Evolutionary conservation across 805 yeast species (phyloP), one percentile per base, ranked within the genome.

Genomic region (Saturnispora besseyi): DNA sequence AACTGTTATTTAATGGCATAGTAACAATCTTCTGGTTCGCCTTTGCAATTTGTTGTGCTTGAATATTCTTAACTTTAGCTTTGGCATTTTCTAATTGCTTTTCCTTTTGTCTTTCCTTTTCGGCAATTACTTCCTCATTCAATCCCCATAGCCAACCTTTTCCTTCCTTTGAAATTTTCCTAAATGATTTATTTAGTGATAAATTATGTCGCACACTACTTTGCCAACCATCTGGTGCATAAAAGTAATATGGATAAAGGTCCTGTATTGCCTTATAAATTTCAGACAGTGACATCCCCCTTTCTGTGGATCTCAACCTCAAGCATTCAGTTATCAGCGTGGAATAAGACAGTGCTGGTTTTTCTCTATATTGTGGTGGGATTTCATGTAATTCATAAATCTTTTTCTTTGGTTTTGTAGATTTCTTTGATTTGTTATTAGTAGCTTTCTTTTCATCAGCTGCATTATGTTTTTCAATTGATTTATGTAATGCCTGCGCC

Each of bases 221-320:
- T 68, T 93, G 99, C 99, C 99, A 93, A 3, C 98, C 98, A 64
- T 89, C 96, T 0, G 95, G 91, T 59, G 97, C 90, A 66, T 87
- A 91, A 59, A 82, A 78, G 68, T 87, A 93, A 69, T 87, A 93
- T 2, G 98, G 98, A 66, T 84, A 91, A 11, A 86, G 65, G 41
- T 87, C 95, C 64, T 86, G 85, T 45, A 93, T 89, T 1, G 88
- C 87, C 48, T 84, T 84, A 65, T 88, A 84, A 43, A 93, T 87
- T 55, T 90, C 97, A 0, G 89, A 81, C 40, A 85, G 68, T 1
- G 90, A 80, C 79, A 88, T 78, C 26, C 96, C 96, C 45, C 79
- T 74, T 30, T 77, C 79, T 0, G 82, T 77, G 0, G 84, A 78
- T 55, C 76, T 77, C 38, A 82, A 77, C 53, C 85, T 76, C 53